Conservation (phyloP, 1,284 basidiomycete genomes). For the Sanghuangporus sanghuang region DNA sequence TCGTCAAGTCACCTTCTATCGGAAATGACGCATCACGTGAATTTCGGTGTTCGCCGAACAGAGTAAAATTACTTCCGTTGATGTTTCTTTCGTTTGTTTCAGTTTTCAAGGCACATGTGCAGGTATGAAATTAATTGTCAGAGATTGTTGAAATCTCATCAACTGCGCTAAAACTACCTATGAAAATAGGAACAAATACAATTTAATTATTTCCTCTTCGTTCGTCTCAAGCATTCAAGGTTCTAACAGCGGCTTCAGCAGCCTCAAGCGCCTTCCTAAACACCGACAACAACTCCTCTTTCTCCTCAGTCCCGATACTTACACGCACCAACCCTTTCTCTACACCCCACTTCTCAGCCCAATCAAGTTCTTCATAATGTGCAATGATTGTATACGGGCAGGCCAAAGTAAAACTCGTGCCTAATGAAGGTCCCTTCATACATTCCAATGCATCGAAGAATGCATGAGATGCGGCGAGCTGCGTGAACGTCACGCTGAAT, state of each 20-base stretch:
- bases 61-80: neutral
- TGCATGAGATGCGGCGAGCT: constrained; percentile 58
- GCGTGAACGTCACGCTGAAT: constrained; percentile 87
- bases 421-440: constrained; percentile 90
- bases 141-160: no score
- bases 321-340: constrained; percentile 83
- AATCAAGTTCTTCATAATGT: constrained; percentile 88
- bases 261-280: constrained; percentile 68
- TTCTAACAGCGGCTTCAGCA: constrained; percentile 44
- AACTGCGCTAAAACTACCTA: no score
- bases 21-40: neutral
- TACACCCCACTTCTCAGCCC: constrained; percentile 87
- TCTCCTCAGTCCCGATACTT: constrained; percentile 87
- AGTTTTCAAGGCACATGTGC: no score
- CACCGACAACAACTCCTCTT: constrained; percentile 49
- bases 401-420: constrained; percentile 94
- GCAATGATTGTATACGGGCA: constrained; percentile 93
- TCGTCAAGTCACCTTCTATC: neutral
- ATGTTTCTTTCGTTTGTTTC: no score
- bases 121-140: no score
- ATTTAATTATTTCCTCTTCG: neutral
- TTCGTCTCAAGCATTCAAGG: neutral
- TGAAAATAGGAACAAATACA: neutral
- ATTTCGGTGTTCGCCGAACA: neutral
- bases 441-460: constrained; percentile 88